Percentiles rank a stretch among this genome's conserved stretches.
These are phyloP conservation scores for Tribonema minus DNA, from an alignment of 108 stramenopile genomes.

Conservation along the genomic window DNA sequence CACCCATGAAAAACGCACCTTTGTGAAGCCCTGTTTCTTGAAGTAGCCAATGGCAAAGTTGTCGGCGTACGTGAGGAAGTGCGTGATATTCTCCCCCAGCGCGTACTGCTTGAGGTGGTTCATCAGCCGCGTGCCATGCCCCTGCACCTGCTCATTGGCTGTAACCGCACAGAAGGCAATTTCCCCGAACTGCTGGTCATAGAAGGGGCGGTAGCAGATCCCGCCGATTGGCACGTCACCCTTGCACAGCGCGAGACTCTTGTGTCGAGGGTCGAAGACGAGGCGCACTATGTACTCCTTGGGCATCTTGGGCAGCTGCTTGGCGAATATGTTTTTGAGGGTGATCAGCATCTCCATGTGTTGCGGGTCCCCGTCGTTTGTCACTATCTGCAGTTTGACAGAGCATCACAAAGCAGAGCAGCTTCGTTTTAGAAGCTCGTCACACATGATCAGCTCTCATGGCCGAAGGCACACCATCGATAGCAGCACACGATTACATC, in stretches of 20 bases:
- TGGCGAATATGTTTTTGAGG: conserved; percentile 87
- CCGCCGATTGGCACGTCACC: conserved; percentile 85
- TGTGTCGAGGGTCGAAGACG: conserved; percentile 91
- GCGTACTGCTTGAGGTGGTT: conserved; percentile 89
- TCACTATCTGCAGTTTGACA: conserved; percentile 51
- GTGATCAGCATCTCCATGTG: conserved; percentile 76
- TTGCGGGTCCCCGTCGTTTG: conserved; percentile 73
- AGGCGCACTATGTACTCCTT: conserved; percentile 90
- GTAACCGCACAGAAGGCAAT: conserved; percentile 96
- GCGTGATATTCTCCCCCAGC: conserved; percentile 73
- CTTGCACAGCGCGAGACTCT: conserved; percentile 73
- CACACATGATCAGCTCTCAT: no score
- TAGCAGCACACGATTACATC: no score
- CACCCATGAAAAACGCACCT: not conserved
- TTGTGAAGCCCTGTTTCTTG: conserved; percentile 81
- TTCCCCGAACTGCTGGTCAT: conserved; percentile 81
- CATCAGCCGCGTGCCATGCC: conserved; percentile 95
- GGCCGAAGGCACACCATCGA: no score
- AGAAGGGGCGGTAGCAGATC: conserved; percentile 88
- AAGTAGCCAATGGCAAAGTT: conserved; percentile 98
- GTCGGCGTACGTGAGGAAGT: conserved; percentile 98
- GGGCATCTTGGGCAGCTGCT: conserved; percentile 98
- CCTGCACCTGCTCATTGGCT: conserved; percentile 73
- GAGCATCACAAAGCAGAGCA: no score
- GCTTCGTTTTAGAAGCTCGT: no score